phyloP scores from a whole-genome alignment of 1,139 yeast species.

The Yamadazyma oceani region DNA sequence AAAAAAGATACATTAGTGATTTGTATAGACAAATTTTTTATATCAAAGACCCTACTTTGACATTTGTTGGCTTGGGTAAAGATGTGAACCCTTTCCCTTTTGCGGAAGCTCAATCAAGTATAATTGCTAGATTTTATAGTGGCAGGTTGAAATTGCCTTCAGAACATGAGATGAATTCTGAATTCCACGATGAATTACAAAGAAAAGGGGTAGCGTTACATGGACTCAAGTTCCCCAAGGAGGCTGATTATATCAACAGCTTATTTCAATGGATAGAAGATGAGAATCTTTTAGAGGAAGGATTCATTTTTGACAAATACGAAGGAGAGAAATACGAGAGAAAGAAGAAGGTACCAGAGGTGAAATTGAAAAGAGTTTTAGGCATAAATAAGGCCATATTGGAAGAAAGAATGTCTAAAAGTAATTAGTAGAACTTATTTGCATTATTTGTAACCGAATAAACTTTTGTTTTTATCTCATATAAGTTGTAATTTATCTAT shows the following conservation, averaged over 20 bases:
- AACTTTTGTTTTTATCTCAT: no score
- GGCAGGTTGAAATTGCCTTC: slow-evolving; percentile 41
- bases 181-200: slow-evolving; percentile 20
- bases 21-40: slow-evolving; percentile 47
- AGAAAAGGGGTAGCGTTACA: slow-evolving; percentile 31
- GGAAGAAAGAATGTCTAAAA: background rate
- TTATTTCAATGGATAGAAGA: slow-evolving; percentile 6
- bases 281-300: slow-evolving; percentile 4
- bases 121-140: slow-evolving; percentile 41
- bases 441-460: no score
- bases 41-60: slow-evolving; percentile 44
- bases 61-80: slow-evolving; percentile 38
- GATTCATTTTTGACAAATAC: slow-evolving; percentile 11
- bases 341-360: slow-evolving; percentile 7
- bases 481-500: no score
- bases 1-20: slow-evolving; percentile 24
- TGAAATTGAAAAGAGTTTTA: slow-evolving; percentile 11
- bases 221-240: slow-evolving; percentile 28
- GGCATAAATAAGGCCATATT: slow-evolving; percentile 1
- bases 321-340: slow-evolving; percentile 13
- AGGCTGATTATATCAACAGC: slow-evolving; percentile 24
- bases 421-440: no score
- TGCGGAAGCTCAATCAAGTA: slow-evolving; percentile 46
- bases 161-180: slow-evolving; percentile 27
- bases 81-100: slow-evolving; percentile 48